phyloP scores from a whole-genome alignment of 768 basidiomycete genomes.

The Leucocoprinus sp. region DNA sequence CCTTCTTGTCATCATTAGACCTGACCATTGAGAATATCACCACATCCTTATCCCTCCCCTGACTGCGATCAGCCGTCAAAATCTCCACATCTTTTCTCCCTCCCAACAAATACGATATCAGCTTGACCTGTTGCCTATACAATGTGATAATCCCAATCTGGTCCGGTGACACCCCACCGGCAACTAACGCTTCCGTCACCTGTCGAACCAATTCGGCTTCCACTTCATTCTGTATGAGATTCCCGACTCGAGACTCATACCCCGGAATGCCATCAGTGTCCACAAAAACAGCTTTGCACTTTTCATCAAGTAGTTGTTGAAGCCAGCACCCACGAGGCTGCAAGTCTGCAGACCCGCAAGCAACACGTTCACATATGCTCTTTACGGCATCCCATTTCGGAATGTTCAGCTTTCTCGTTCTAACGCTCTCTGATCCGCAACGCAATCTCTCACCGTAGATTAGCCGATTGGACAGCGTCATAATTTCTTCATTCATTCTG shows the following conservation, averaged over 20 bases:
- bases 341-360: neutral
- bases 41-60: constrained; percentile 94
- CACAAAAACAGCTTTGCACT: constrained; percentile 83
- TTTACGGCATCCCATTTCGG: constrained; percentile 37
- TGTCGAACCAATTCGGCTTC: constrained; percentile 70
- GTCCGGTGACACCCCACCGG: constrained; percentile 52
- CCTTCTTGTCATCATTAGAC: constrained; percentile 71
- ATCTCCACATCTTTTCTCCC: constrained; percentile 61
- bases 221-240: constrained; percentile 81
- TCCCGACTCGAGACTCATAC: constrained; percentile 72
- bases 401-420: constrained; percentile 47
- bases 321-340: constrained; percentile 57
- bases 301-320: constrained; percentile 49
- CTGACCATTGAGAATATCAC: constrained; percentile 90
- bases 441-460: constrained; percentile 19
- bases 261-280: constrained; percentile 84
- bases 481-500: constrained; percentile 64
- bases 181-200: constrained; percentile 56
- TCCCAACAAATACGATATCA: constrained; percentile 60
- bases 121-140: constrained; percentile 94
- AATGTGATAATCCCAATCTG: constrained; percentile 87
- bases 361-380: constrained; percentile 30
- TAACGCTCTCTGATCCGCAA: constrained; percentile 73
- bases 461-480: constrained; percentile 15
- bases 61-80: constrained; percentile 87